These are phyloP conservation scores for Acer yangbiense DNA, from an alignment of 345 rosid genomes.

Conservation along the genomic window DNA sequence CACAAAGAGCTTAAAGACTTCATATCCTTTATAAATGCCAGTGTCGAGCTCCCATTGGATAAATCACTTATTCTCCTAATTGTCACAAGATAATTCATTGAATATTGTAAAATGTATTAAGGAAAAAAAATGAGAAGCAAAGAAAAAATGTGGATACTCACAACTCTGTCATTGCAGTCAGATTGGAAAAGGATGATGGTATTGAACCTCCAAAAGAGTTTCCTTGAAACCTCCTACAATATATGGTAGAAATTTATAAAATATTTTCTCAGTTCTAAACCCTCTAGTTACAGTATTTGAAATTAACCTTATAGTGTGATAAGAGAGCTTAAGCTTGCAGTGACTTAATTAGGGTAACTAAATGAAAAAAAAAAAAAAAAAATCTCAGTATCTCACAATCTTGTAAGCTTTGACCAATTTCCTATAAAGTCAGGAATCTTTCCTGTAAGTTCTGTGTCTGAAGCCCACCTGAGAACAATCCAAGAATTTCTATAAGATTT, in stretches of 20 bases:
- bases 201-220: conserved; percentile 66
- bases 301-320: too few species aligned
- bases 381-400: conserved; percentile 37
- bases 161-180: conserved; percentile 51
- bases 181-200: conserved; percentile 56
- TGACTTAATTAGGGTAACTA: neutral
- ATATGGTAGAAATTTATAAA: conserved; percentile 11
- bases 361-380: too few species aligned
- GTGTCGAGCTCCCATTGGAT: conserved; percentile 52
- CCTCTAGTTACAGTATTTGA: neutral
- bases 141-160: conserved; percentile 32
- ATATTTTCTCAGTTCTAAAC: neutral
- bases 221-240: conserved; percentile 67
- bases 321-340: neutral
- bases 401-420: conserved; percentile 53
- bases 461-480: conserved; percentile 52
- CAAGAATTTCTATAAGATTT: neutral
- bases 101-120: neutral
- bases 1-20: conserved; percentile 50
- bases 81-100: conserved; percentile 3
- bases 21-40: conserved; percentile 55
- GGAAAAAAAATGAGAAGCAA: neutral
- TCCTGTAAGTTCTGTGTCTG: conserved; percentile 61
- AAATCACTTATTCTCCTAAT: conserved; percentile 66
- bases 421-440: conserved; percentile 71